Evolutionary conservation across 2,329 filamentous ascomycete genomes (phyloP), one percentile per base, ranked within the genome.

Genomic region (Huntiella bhutanensis): DNA sequence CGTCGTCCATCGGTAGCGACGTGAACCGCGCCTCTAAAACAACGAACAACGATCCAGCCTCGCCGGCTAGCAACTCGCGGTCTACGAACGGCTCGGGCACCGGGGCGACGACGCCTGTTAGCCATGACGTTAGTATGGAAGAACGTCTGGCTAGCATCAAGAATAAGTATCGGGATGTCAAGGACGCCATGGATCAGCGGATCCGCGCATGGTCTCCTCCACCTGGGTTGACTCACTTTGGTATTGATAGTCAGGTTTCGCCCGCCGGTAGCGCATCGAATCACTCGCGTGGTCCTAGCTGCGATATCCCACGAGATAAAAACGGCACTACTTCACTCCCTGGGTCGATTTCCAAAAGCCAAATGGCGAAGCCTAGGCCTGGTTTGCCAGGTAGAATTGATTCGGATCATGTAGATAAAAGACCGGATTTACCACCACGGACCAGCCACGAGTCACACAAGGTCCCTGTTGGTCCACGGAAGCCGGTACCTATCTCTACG

Each of bases 1-100:
- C 70, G 16, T 79, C 74, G 38, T 82, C 80, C 0, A 64, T 85
- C 41, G 75, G 75, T 13, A 84, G 79, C 55, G 71, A 68, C 10
- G 60, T 61, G n/a, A 62, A 66, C 49, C 65, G 60, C 52, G 62
- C 61, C 5, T 63, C 64, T 15, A 69, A 67, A 56, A 73, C 66
- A 51, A 64, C 66, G 56, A 28, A 28, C 8, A 28, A 28, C 22
- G 22, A 28, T 28, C 6, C 22, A 28, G 22, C 7, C 22, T 28
- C 22, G 22, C 22, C 22, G 22, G 22, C 22, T 28, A 28, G 22
- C 22, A 28, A 28, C 22, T 28, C 22, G 22, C 33, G 33, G 10
- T 43, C 41, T 5, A 66, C 65, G 2, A 68, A 66, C 3, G 71
- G 74, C 12, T 66, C 65, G 33, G 65, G 66, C 4, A 70, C 75